phyloP scores from a whole-genome alignment of 148 eudicot genomes.

The Pharnaceum exiguum region DNA sequence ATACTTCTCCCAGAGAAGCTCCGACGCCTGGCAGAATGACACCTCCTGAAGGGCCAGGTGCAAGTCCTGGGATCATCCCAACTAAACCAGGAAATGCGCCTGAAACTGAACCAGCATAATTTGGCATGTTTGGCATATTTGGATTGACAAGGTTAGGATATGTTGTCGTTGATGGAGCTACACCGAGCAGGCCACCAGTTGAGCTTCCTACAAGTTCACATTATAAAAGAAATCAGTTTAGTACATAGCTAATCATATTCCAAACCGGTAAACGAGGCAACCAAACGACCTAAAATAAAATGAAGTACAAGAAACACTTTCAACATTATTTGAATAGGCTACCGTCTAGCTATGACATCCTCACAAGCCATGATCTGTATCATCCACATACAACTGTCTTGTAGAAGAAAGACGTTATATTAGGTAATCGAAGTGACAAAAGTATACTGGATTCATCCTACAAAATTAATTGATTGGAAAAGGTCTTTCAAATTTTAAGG shows the following conservation, averaged over 20 bases:
- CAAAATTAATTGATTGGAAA: no score
- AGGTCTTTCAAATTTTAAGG: no score
- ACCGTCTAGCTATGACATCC: no score
- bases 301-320: no score
- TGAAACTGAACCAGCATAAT: slow-evolving; percentile 96
- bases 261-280: no score
- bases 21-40: slow-evolving; percentile 91
- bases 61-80: slow-evolving; percentile 91
- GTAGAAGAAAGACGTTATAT: no score
- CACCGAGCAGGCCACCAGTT: slow-evolving; percentile 79
- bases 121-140: slow-evolving; percentile 99
- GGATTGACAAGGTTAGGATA: slow-evolving; percentile 81
- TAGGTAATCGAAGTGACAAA: no score
- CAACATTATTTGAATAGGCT: no score
- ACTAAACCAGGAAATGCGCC: slow-evolving; percentile 86
- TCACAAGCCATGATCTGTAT: no score
- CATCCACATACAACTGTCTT: no score
- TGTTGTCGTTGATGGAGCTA: slow-evolving; percentile 57
- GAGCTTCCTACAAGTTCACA: slow-evolving; percentile 49
- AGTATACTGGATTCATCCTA: no score
- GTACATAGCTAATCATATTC: not conserved
- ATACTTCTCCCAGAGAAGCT: slow-evolving; percentile 87
- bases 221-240: not conserved
- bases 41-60: slow-evolving; percentile 85
- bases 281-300: no score